Evolutionary conservation across 2,329 filamentous ascomycete genomes (phyloP), one percentile per base, ranked within the genome.

Genomic region (Karstenula rhodostoma): DNA sequence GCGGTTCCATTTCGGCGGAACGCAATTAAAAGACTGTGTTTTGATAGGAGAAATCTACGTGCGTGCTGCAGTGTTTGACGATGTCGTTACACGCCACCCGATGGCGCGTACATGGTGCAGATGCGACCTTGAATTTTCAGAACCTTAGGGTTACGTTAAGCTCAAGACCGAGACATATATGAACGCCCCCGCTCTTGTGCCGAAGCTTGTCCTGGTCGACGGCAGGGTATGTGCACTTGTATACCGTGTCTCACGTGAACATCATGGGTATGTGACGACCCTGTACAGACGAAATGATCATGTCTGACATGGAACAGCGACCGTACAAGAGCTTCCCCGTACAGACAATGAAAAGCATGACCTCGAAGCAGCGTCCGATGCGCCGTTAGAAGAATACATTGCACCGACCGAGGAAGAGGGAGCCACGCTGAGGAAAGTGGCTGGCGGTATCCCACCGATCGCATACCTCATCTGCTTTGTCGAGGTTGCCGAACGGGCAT

Each of bases 401-500:
- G 44, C 44, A 13, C 82, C 83, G 1, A 85, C 82, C 0, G 77
- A 80, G 7, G 82, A 85, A 48, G 84, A 86, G 64, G 61, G 67
- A 3, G 58, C 57, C 2, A 81, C 77, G 1, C 73, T 87, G 15
- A 81, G 83, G 23, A 82, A 80, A 58, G 79, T 86, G 8, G 77
- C 85, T n/a, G 85, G 80, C 43, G 75, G 67, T 2, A 78, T 89
- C 2, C 85, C 86, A 0, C 59, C 76, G 13, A 77, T 84, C 3
- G 82, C 85, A n/a, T 89, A 86, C 66, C 68, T 85, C 3, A 82
- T 89, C 32, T 88, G 86, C 62, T 65, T 84, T 7, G 85, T 88
- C 43, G 87, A 89, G 64, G 85, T 88, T 61, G 85, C 84, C 57
- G 87, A 89, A 69, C 79, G 87, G 57, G 86, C 86, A 2, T 87